Conservation (phyloP, 1,139 yeast species). For the Hanseniaspora uvarum region DNA sequence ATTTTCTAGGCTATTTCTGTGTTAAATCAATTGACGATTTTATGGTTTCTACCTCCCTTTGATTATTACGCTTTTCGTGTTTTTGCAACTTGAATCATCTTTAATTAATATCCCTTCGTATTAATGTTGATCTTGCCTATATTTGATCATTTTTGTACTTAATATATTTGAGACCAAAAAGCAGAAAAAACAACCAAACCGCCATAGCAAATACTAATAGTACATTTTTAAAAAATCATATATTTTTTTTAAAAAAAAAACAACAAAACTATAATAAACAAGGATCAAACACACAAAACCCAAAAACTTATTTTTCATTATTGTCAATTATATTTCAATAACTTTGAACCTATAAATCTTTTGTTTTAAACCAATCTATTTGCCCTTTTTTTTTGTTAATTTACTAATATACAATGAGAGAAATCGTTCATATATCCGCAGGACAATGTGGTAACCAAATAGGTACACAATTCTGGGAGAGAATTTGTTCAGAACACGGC, state of each 20-base stretch:
- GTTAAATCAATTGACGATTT: neutral
- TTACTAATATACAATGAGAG: constrained; percentile 14
- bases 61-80: no score
- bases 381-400: neutral
- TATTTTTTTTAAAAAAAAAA: no score
- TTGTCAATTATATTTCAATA: neutral
- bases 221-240: neutral
- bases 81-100: no score
- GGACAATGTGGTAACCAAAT: constrained; percentile 99
- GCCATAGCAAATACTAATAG: neutral
- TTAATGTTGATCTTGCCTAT: no score
- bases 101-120: neutral
- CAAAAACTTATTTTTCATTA: neutral
- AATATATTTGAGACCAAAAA: neutral
- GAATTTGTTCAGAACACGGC: constrained; percentile 95
- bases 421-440: constrained; percentile 67
- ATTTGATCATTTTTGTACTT: neutral
- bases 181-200: neutral
- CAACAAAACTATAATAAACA: constrained; percentile 15
- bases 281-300: neutral
- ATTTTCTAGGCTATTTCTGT: constrained; percentile 17
- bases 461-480: constrained; percentile 97
- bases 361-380: neutral
- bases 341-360: neutral
- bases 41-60: no score